phyloP scores from a whole-genome alignment of 2,329 filamentous ascomycete species.

The Shiraia sp. region DNA sequence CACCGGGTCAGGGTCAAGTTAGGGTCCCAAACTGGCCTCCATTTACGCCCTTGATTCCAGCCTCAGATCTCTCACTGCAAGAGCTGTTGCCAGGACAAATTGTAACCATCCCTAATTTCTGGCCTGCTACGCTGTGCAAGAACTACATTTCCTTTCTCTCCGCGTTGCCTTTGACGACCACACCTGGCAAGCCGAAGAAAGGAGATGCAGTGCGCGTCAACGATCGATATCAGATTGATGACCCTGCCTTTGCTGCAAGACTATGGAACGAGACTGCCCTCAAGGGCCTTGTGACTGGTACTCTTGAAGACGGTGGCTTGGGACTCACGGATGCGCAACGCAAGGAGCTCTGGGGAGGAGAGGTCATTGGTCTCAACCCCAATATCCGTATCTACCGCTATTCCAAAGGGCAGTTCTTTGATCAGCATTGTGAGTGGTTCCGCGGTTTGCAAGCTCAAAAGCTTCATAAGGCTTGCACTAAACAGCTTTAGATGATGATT shows the following conservation, averaged over 20 bases:
- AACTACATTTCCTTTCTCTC: conserved; percentile 75
- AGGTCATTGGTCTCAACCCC: conserved; percentile 80
- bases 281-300: conserved; percentile 64
- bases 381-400: conserved; percentile 93
- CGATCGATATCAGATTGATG: conserved; percentile 83
- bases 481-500: conserved; percentile 71
- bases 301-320: too few species aligned
- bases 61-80: conserved; percentile 65
- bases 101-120: conserved; percentile 72
- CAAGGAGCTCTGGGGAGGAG: conserved; percentile 70
- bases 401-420: conserved; percentile 84
- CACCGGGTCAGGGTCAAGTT: too few species aligned
- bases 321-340: conserved; percentile 42
- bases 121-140: conserved; percentile 74
- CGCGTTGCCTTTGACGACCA: conserved; percentile 73
- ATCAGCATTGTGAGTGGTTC: conserved; percentile 77
- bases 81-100: conserved; percentile 68
- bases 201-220: conserved; percentile 85
- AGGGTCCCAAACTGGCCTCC: conserved; percentile 74
- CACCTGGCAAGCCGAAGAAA: conserved; percentile 75
- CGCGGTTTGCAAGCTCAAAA: not conserved
- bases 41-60: conserved; percentile 70
- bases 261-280: conserved; percentile 80
- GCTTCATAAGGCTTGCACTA: not conserved
- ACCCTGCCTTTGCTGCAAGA: conserved; percentile 71